Conservation (phyloP, 805 yeast species). For the Hemisphaericaspora nanyangensis region DNA sequence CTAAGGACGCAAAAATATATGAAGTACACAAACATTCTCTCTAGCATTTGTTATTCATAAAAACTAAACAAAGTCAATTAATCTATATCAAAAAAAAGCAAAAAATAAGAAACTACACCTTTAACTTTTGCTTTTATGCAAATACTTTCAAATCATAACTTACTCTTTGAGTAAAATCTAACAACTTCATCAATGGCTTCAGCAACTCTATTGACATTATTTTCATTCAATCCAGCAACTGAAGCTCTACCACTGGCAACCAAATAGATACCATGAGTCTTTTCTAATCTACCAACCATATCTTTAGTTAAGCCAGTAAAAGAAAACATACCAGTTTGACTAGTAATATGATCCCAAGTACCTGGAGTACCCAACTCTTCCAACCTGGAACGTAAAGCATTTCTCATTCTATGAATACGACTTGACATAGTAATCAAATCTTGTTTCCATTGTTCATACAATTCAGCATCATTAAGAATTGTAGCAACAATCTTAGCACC, state of each 20-base stretch:
- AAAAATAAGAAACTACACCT: too few relatives aligned
- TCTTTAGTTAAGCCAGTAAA: conserved; percentile 80
- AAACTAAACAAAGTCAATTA: too few relatives aligned
- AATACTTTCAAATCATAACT: too few relatives aligned
- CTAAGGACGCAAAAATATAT: too few relatives aligned
- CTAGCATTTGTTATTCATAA: too few relatives aligned
- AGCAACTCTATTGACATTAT: conserved; percentile 77
- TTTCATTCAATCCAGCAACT: conserved; percentile 85
- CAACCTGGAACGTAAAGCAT: conserved; percentile 56
- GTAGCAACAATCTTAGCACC: conserved; percentile 88
- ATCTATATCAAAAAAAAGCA: too few relatives aligned
- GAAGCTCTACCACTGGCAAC: conserved; percentile 86
- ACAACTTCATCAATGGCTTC: conserved; percentile 78
- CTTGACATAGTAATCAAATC: conserved; percentile 86
- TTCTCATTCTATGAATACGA: conserved; percentile 79
- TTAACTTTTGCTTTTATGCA: too few relatives aligned
- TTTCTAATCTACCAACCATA: conserved; percentile 74
- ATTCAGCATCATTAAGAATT: conserved; percentile 62
- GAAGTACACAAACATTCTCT: too few relatives aligned
- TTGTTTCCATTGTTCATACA: conserved; percentile 74
- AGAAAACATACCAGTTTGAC: conserved; percentile 95
- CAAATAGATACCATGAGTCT: conserved; percentile 76
- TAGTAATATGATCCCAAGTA: conserved; percentile 84
- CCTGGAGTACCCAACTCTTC: conserved; percentile 72
- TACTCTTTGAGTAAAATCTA: conserved; percentile 24